A percentile compares a stretch with the other conserved stretches of the same genome.
These are phyloP conservation scores for Trichoderma atroviride DNA, from an alignment of 2,329 filamentous ascomycete genomes.

Conservation along the genomic window DNA sequence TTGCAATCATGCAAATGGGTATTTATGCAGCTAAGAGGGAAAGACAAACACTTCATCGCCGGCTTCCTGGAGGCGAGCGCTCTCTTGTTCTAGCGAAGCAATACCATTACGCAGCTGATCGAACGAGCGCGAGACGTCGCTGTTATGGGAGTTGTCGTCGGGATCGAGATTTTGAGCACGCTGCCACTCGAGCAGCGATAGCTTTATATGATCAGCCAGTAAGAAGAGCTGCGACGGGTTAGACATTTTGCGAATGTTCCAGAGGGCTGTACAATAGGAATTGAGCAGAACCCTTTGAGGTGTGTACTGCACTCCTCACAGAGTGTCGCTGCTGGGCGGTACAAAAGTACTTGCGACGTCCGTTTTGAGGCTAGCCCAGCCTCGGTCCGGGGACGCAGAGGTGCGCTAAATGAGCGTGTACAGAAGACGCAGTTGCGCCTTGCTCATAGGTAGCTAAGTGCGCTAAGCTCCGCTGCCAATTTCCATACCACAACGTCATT, in stretches of 20 bases:
- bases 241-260: conserved; percentile 35
- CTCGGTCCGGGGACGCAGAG: background rate
- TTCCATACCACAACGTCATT: background rate
- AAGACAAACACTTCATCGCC: conserved; percentile 63
- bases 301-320: background rate
- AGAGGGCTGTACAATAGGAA: background rate
- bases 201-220: conserved; percentile 93
- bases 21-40: background rate
- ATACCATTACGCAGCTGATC: conserved; percentile 85
- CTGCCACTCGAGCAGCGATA: conserved; percentile 89
- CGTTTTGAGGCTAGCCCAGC: background rate
- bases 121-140: conserved; percentile 84
- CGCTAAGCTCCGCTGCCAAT: background rate
- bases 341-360: background rate
- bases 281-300: background rate
- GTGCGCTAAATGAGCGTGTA: background rate
- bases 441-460: background rate
- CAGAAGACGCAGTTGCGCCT: background rate
- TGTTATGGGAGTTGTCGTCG: conserved; percentile 78
- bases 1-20: background rate
- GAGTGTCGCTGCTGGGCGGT: background rate
- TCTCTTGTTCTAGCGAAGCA: conserved; percentile 66
- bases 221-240: conserved; percentile 81
- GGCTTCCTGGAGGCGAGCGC: conserved; percentile 63
- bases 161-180: conserved; percentile 81